Percentiles rank a stretch among this genome's conserved stretches.
Evolutionary conservation across 768 basidiomycete species (phyloP).

Genomic region (Kockovaella imperatae): DNA sequence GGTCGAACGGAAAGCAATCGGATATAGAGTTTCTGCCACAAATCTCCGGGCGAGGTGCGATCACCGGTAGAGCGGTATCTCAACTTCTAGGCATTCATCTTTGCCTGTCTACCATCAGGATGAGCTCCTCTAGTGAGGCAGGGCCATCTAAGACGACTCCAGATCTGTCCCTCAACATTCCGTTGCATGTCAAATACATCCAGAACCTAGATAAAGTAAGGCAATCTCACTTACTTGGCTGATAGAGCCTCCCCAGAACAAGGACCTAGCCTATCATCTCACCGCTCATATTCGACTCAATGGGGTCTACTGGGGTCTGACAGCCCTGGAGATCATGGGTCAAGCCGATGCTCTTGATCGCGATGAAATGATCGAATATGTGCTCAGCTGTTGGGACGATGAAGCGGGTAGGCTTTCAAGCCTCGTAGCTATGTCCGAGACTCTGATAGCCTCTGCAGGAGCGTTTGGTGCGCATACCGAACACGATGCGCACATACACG

Average conservation of each 20-base stretch:
- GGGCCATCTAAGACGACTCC: neutral
- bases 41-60: too few relatives aligned
- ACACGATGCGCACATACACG: conserved; percentile 81
- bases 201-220: conserved; percentile 63
- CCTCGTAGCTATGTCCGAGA: neutral
- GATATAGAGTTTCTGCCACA: too few relatives aligned
- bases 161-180: conserved; percentile 2
- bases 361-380: conserved; percentile 78
- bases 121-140: too few relatives aligned
- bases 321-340: conserved; percentile 74
- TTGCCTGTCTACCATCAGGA: too few relatives aligned
- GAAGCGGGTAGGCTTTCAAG: conserved; percentile 56
- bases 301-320: conserved; percentile 93
- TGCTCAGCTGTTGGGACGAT: conserved; percentile 92
- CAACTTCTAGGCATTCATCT: too few relatives aligned
- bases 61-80: too few relatives aligned
- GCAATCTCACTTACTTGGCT: conserved; percentile 16
- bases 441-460: conserved; percentile 50
- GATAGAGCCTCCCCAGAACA: conserved; percentile 48
- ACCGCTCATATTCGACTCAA: conserved; percentile 91
- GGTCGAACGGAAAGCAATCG: too few relatives aligned
- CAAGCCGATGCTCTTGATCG: conserved; percentile 68
- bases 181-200: conserved; percentile 56
- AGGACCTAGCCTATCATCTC: conserved; percentile 77
- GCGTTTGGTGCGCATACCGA: conserved; percentile 85